Base-by-base conservation (phyloP, 352 stramenopile species). In the Thraustotheca clavata region DNA sequence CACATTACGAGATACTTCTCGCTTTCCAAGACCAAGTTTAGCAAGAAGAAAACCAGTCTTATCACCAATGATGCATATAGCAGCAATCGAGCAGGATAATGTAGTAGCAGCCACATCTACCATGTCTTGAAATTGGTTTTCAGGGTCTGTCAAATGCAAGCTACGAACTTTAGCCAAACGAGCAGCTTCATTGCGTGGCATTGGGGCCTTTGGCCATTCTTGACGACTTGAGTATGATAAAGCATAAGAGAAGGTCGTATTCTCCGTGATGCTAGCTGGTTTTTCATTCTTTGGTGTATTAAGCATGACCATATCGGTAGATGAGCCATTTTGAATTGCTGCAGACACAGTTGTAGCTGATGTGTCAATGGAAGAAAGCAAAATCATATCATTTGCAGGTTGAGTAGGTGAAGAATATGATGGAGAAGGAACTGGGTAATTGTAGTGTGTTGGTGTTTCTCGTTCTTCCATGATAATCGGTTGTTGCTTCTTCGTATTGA, bases 101-200 rank as follows among this genome's bases (percentile, higher is more conserved):
- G 89, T 82, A 16, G 84, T 83, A 2, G 83, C 80, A 18, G 82
- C 84, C 62, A 89, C 90, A 65, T 93, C 84, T 54, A 83, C 89
- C 79, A 93, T 91, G 59, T 93, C 84, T 60, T 93, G 84, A 67
- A 93, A 93, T 59, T 91, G 84, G 62, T 82, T 72, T 1, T 82
- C 77, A 0, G 82, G 82, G 68, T 93, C 84, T 12, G 79, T 79
- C 24, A 93, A 59, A 61, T 89, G 79, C n/a, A 93, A 61, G 55
- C 80, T 71, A 20, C 82, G 79, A 34, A 93, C 84, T 43, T 87
- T 88, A 60, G 77, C 71, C 18, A 93, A 78, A 4, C 84, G 79
- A 6, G 73, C 67, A 0, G 69, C 61, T 52, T 93, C 84, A 55
- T 91, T 81, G 46, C 72, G 59, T 5, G 84, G 84, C 49, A 93